Base-by-base conservation (phyloP, 2,329 filamentous ascomycete genomes). In the Mariannaea sp. region DNA sequence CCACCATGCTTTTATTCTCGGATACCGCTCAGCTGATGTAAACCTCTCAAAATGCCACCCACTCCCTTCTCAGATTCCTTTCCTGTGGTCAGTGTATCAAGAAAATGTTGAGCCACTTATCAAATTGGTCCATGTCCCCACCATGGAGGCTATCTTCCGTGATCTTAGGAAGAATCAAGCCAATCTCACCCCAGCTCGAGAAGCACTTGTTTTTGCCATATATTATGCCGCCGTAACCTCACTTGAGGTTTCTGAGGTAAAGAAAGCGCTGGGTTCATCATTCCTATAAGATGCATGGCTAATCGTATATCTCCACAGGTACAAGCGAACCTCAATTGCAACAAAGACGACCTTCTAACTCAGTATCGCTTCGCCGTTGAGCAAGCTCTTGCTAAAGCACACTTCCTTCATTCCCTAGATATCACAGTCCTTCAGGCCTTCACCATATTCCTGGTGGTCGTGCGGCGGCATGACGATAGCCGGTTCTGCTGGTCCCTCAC, bases 41-140 rank as follows among this genome's bases (percentile, higher is more conserved):
- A 82, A 91, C 60, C 73, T 91, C 58, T 73, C 79, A 14, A 75
- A 78, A 35, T 73, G 88, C 12, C 88, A 90, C 61, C 88, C 88
- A 2, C 65, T 84, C 0, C 80, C 85, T 1, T 83, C 83, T 1
- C 85, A 87, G 57, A 85, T 88, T 42, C 79, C 78, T 0, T 81
- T 82, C 42, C 82, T 90, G 49, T 91, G 88, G 88, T 80, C 84
- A 43, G 77, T 85, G 9, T 92, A 84, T 70, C 81, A 86, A 57
- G 85, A 90, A 59, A 90, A 89, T 46, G 87, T 92, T 7, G 87
- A 92, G 62, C 86, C 88, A 0, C 70, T 91, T 8, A 77, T 88
- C 62, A 91, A 90, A 67, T 76, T 91, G 10, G 66, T 91, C 7
- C 89, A 92, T 66, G 75, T 88, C 0, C 88, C 87, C 0, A 85